Evolutionary conservation across 768 basidiomycete species (phyloP), one percentile per base, ranked within the genome.

Genomic region (Auriculariales sp.): DNA sequence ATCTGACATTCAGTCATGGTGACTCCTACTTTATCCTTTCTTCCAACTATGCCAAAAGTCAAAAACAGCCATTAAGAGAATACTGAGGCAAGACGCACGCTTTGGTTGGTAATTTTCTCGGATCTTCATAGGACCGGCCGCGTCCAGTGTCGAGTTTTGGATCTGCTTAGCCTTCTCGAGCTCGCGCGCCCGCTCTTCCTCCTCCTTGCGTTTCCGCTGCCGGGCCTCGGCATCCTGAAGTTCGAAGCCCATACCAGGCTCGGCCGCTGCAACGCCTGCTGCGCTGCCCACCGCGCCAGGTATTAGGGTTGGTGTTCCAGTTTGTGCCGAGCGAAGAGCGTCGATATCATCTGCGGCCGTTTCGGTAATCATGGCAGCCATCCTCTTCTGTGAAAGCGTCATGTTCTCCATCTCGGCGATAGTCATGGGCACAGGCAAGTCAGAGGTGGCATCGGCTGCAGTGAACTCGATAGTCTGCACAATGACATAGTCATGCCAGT

Each of bases 391-490:
- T 2, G 91, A 87, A 27, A 98, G 68, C 2, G 91, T 92, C 90
- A 97, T 95, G 58, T 79, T 91, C 68, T 94, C 88, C 10, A 99
- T 81, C 61, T 95, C 90, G 57, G 89, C 81, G 15, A 95, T 78
- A 56, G 78, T 92, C 83, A 95, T 97, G 0, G 95, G 95, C n/a
- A 88, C 81, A 10, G 94, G 95, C 24, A 99, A 72, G 59, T 98
- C 93, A 10, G 87, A 79, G 33, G 80, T 79, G 49, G 88, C 81
- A 61, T 99, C 95, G 6, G 85, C 87, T 29, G 80, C 77, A 14
- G 95, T 98, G 61, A 98, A 99, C 61, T 99, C 95, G 57, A 95
- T 92, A 17, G 92, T 95, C 61, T 97, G 91, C 4, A 97, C 95
- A 50, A 95, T 89, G 33, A 92, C 90, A 67, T 95, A 98, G 62